Base-by-base conservation (phyloP, 139 green algal species). In the Astrephomene gubernaculifera region DNA sequence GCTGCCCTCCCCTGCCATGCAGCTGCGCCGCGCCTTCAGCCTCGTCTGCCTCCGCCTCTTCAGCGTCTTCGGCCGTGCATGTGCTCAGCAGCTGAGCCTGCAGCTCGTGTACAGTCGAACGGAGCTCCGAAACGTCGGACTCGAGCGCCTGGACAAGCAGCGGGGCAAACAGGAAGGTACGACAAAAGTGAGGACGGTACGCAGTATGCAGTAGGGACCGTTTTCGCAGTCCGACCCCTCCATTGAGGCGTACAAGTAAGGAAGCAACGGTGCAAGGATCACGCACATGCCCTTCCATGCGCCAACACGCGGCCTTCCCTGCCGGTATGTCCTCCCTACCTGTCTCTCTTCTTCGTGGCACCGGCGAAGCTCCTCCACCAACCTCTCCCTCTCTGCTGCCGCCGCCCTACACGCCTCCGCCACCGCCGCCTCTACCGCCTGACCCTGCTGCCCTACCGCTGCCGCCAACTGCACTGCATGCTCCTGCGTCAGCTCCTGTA, bases 391-490 rank as follows among this genome's bases (percentile, higher is more conserved):
- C 29, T 35, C 41, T 27, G 38, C 67, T 21, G 38, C 27, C 68
- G 39, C 39, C 39, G 39, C 39, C 22, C 31, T 25, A 12, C 12
- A 6, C 27, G 21, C 43, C 43, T 45, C 33, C 70, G 70, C 43
- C 31, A 65, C 71, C 41, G 43, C 41, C 70, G 9, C 43, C 43
- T 78, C 70, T 44, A 29, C 31, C 70, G n/a, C 71, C 2, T 80
- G 45, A 0, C 60, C 31, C 45, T 64, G 57, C 67, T 85, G 74
- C 29, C 73, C 33, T 53, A 17, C 53, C 52, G 54, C 35, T 8
- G 5, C 61, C 86, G 89, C 86, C 57, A 88, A 69, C 69, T 82
- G 33, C 36, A n/a, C 71, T 22, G 89, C 61, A 24, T 78, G 67
- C 63, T 79, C 52, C 25, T 45, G 35, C 52, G 31, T n/a, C 3